phyloP scores from a whole-genome alignment of 139 green algal species.

The Pseudopediastrum boryanum region DNA sequence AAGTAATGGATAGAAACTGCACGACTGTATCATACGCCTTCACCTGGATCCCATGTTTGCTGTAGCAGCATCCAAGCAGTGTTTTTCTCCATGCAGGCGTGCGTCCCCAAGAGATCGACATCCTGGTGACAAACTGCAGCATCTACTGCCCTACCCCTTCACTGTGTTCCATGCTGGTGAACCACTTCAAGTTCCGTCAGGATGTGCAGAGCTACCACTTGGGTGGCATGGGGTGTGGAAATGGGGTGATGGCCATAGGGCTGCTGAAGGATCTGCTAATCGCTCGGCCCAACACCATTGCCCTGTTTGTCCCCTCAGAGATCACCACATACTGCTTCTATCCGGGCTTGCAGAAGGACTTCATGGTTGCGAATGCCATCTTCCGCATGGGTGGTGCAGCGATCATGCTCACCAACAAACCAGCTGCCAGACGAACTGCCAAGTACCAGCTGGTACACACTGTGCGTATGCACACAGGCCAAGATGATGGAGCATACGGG shows the following conservation, averaged over 20 bases:
- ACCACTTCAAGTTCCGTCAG: constrained; percentile 75
- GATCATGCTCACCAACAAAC: constrained; percentile 59
- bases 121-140: constrained; percentile 75
- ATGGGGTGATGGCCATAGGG: constrained; percentile 67
- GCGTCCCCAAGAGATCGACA: constrained; percentile 38
- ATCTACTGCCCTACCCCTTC: constrained; percentile 79
- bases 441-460: constrained; percentile 48
- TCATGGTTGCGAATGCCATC: constrained; percentile 44
- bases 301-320: constrained; percentile 40
- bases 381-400: constrained; percentile 55
- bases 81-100: not conserved
- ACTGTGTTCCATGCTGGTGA: constrained; percentile 78
- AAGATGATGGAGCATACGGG: constrained; percentile 33
- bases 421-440: constrained; percentile 1
- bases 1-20: no score
- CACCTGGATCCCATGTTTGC: no score
- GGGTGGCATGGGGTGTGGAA: constrained; percentile 75
- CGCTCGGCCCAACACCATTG: constrained; percentile 40
- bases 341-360: constrained; percentile 34
- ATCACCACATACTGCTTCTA: constrained; percentile 52
- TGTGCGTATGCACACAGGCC: constrained; percentile 49
- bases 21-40: no score
- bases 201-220: constrained; percentile 72
- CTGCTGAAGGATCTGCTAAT: constrained; percentile 68
- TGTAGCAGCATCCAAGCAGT: no score